Percentiles rank a stretch among this genome's conserved stretches.
Conservation (phyloP, 345 rosid genomes). For the Corchorus capsularis region DNA sequence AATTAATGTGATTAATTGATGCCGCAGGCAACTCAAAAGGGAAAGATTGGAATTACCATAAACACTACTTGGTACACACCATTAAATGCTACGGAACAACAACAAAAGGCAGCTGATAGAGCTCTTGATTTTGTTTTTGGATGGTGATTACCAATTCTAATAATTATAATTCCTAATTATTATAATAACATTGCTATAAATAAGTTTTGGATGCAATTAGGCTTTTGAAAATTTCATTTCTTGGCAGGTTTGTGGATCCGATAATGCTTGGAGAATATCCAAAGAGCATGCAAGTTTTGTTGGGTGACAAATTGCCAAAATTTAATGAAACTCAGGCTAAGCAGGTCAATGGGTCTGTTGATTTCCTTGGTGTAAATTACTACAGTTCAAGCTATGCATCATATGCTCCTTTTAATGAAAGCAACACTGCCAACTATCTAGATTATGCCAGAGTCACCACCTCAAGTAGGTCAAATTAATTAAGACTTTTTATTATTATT, state of each 20-base stretch:
- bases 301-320: slow-evolving; percentile 57
- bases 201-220: neutral
- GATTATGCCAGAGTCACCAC: too few species aligned
- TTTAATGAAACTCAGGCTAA: slow-evolving; percentile 50
- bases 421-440: neutral
- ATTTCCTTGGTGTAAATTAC: slow-evolving; percentile 49
- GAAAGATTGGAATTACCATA: slow-evolving; percentile 35
- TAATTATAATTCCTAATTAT: too few species aligned
- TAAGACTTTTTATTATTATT: neutral
- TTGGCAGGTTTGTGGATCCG: slow-evolving; percentile 53
- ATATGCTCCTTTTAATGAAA: neutral
- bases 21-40: slow-evolving; percentile 32
- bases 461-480: too few species aligned
- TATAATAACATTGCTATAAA: neutral
- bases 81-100: slow-evolving; percentile 18
- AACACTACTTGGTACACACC: slow-evolving; percentile 36
- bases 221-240: neutral
- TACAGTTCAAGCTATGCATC: slow-evolving; percentile 39
- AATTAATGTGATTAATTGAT: too few species aligned
- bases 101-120: slow-evolving; percentile 31
- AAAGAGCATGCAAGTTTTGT: slow-evolving; percentile 40
- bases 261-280: slow-evolving; percentile 64
- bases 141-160: neutral
- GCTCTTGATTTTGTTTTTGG: slow-evolving; percentile 33
- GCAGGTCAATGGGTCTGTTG: slow-evolving; percentile 48